Percentiles rank a stretch among this genome's conserved stretches.
Conservation (phyloP, 352 stramenopile genomes). For the Globisporangium sylvaticum region DNA sequence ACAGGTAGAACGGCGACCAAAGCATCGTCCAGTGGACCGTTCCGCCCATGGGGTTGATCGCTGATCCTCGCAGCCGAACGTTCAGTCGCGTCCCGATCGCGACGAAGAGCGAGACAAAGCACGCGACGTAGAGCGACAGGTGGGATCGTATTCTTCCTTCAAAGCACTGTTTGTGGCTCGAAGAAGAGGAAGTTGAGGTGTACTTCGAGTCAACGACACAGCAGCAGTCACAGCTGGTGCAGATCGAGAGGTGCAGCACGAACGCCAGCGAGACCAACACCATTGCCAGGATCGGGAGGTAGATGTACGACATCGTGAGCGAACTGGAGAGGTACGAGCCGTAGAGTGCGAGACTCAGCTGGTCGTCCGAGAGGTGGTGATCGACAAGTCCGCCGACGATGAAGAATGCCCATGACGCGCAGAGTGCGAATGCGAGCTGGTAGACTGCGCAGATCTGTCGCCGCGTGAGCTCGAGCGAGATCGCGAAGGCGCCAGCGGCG, state of each 20-base stretch:
- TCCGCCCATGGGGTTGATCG: conserved; percentile 71
- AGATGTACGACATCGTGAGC: conserved; percentile 48
- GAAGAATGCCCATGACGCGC: conserved; percentile 44
- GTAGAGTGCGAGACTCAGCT: conserved; percentile 68
- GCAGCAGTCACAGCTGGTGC: conserved; percentile 59
- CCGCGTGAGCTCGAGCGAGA: conserved; percentile 68
- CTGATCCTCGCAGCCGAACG: conserved; percentile 58
- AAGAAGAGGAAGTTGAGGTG: background rate
- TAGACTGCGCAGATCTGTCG: conserved; percentile 62
- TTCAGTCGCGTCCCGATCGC: conserved; percentile 68
- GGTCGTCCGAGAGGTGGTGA: conserved; percentile 65
- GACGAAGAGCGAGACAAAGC: conserved; percentile 44
- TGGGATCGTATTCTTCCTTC: conserved; percentile 41
- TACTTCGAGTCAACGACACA: conserved; percentile 35
- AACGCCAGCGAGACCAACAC: conserved; percentile 34
- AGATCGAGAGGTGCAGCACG: conserved; percentile 46
- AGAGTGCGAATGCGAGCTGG: conserved; percentile 68
- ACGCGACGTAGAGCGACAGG: conserved; percentile 44
- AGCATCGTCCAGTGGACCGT: conserved; percentile 76
- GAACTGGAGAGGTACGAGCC: conserved; percentile 44
- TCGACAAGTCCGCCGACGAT: conserved; percentile 68
- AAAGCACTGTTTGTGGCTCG: conserved; percentile 51
- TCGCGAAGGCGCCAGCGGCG: conserved; percentile 34
- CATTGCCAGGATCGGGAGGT: conserved; percentile 41
- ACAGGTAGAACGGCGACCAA: conserved; percentile 57